Conservation (phyloP, 805 yeast genomes). For the Tetrapisispora arboricola region DNA sequence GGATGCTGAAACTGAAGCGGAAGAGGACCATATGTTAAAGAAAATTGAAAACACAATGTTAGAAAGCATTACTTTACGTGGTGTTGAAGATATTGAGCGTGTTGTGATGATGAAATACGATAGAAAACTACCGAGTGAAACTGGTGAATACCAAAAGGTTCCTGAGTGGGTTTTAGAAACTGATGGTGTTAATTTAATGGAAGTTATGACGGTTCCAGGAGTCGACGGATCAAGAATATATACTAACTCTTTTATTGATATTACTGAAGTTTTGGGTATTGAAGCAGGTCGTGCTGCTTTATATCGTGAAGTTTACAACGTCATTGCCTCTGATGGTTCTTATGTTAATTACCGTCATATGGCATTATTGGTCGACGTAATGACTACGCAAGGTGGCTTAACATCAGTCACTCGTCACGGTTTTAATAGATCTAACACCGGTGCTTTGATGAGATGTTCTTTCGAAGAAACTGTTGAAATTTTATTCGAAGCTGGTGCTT, state of each 20-base stretch:
- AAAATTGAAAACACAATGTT: conserved; percentile 94
- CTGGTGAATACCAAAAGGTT: conserved; percentile 80
- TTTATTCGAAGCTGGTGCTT: conserved; percentile 93
- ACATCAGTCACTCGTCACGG: conserved; percentile 99
- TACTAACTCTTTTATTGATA: conserved; percentile 94
- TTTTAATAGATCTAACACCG: conserved; percentile 96
- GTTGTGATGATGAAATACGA: conserved; percentile 75
- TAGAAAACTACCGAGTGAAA: conserved; percentile 56
- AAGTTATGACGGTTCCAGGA: conserved; percentile 90
- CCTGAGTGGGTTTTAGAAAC: conserved; percentile 99
- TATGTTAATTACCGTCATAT: conserved; percentile 97
- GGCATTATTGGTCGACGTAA: conserved; percentile 94
- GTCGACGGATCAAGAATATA: conserved; percentile 85
- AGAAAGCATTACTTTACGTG: conserved; percentile 88
- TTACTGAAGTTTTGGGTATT: conserved; percentile 89
- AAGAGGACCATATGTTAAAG: conserved; percentile 93
- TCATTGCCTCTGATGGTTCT: conserved; percentile 98
- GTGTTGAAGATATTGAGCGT: conserved; percentile 88
- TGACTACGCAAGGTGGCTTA: conserved; percentile 96
- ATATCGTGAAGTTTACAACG: conserved; percentile 89
- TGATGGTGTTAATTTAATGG: conserved; percentile 93
- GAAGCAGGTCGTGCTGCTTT: conserved; percentile 96
- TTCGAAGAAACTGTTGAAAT: conserved; percentile 99
- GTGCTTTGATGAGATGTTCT: conserved; percentile 98
- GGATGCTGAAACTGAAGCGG: conserved; percentile 90